phyloP scores from a whole-genome alignment of 2,329 filamentous ascomycete species.

The Trichoderma endophyticum region DNA sequence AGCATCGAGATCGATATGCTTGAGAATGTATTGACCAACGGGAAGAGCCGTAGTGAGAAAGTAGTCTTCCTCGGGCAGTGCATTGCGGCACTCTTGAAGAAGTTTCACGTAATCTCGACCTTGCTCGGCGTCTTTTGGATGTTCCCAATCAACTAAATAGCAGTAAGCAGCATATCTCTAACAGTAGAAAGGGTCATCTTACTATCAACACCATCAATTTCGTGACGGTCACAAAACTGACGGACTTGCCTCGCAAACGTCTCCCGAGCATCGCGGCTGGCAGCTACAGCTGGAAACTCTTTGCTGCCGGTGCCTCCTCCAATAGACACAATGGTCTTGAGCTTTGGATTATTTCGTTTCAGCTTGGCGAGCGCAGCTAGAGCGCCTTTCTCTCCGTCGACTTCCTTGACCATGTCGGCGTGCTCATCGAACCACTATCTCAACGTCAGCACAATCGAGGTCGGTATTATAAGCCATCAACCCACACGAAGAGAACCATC shows the following conservation, averaged over 20 bases:
- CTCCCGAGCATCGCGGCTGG: constrained; percentile 43
- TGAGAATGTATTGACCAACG: constrained; percentile 59
- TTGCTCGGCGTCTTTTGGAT: constrained; percentile 52
- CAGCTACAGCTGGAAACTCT: constrained; percentile 57
- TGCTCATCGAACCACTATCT: constrained; percentile 54
- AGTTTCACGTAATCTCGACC: constrained; percentile 58
- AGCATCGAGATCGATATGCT: constrained; percentile 54
- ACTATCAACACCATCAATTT: constrained; percentile 65
- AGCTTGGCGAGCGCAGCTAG: constrained; percentile 57
- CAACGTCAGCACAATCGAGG: not conserved
- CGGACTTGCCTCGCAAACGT: constrained; percentile 54
- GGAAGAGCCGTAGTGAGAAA: constrained; percentile 61
- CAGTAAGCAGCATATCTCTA: not conserved
- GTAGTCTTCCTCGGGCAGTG: constrained; percentile 54
- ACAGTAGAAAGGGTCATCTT: constrained; percentile 14
- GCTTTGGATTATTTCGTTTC: constrained; percentile 52
- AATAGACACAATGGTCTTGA: constrained; percentile 61
- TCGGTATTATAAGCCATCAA: rapidly evolving
- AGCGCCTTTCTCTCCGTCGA: constrained; percentile 59
- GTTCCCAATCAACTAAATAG: constrained; percentile 63
- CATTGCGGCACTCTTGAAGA: constrained; percentile 51
- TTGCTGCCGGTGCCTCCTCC: constrained; percentile 63
- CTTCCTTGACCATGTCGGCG: constrained; percentile 58
- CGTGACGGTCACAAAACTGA: constrained; percentile 53
- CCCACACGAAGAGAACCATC: constrained; percentile 42